These are phyloP conservation scores for Draba incana DNA, from an alignment of 345 rosid genomes.

Conservation along the genomic window DNA sequence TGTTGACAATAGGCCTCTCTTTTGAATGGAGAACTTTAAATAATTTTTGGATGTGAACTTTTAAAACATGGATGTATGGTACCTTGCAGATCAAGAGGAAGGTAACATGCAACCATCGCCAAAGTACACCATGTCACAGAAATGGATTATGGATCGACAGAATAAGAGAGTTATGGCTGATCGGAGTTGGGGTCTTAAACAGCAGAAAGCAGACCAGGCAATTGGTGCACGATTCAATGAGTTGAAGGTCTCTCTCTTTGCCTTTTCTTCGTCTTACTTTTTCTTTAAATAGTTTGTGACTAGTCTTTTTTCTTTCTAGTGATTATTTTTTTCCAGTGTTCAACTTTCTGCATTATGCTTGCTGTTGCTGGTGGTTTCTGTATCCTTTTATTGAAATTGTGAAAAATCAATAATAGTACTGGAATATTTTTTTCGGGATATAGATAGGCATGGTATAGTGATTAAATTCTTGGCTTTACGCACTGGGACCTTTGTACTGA, in stretches of 20 bases:
- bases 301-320: background rate
- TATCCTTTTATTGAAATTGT: slow-evolving; percentile 1
- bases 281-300: slow-evolving; percentile 24
- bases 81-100: slow-evolving; percentile 57
- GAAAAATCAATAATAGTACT: slow-evolving; percentile 1
- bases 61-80: slow-evolving; percentile 37
- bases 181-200: slow-evolving; percentile 64
- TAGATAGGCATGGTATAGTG: background rate
- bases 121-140: slow-evolving; percentile 79
- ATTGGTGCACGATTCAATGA: slow-evolving; percentile 60
- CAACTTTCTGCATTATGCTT: slow-evolving; percentile 15
- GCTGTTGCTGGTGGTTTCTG: slow-evolving; percentile 14
- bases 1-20: slow-evolving; percentile 25
- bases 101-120: slow-evolving; percentile 58
- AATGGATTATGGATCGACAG: slow-evolving; percentile 76
- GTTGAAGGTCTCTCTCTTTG: slow-evolving; percentile 60
- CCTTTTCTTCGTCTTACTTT: background rate
- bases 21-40: slow-evolving; percentile 25
- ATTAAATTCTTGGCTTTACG: background rate
- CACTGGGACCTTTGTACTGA: background rate
- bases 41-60: slow-evolving; percentile 30
- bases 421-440: background rate
- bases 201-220: slow-evolving; percentile 65
- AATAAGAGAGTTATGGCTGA: slow-evolving; percentile 58
- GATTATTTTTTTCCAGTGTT: background rate